phyloP scores from a whole-genome alignment of 2,329 filamentous ascomycete species.

The Diaporthe australafricana region DNA sequence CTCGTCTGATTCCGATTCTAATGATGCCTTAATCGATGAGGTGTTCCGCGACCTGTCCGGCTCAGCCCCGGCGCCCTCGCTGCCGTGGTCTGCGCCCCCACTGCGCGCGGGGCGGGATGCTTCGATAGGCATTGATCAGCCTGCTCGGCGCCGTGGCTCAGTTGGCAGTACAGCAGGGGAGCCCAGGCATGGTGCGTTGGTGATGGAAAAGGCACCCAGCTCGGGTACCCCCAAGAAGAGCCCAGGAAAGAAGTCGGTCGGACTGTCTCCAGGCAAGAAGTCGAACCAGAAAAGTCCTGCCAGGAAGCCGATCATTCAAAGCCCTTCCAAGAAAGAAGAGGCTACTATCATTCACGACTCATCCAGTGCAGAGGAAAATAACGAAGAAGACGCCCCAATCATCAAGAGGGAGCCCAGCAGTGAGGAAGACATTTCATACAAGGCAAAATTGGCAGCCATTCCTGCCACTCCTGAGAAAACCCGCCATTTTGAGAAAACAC shows the following conservation, averaged over 20 bases:
- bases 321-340: slow-evolving; percentile 1
- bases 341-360: not conserved
- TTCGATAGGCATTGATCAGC: not conserved
- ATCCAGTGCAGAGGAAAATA: not conserved
- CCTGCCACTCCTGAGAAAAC: not conserved
- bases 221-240: not conserved
- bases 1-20: not conserved
- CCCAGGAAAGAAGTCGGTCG: not conserved
- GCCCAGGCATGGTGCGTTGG: too few relatives aligned
- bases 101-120: slow-evolving; percentile 20
- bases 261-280: not conserved
- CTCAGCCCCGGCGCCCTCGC: not conserved
- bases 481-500: not conserved
- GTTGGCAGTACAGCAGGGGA: not conserved
- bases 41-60: slow-evolving; percentile 15
- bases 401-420: not conserved
- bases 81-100: slow-evolving; percentile 33
- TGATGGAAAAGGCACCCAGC: too few relatives aligned
- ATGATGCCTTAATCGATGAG: slow-evolving; percentile 9
- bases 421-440: not conserved
- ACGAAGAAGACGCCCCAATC: not conserved
- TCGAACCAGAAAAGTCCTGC: not conserved
- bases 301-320: not conserved
- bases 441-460: not conserved
- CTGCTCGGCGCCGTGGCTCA: not conserved